Base-by-base conservation (phyloP, 495 filamentous ascomycete species). In the Aspergillus nanangensis region DNA sequence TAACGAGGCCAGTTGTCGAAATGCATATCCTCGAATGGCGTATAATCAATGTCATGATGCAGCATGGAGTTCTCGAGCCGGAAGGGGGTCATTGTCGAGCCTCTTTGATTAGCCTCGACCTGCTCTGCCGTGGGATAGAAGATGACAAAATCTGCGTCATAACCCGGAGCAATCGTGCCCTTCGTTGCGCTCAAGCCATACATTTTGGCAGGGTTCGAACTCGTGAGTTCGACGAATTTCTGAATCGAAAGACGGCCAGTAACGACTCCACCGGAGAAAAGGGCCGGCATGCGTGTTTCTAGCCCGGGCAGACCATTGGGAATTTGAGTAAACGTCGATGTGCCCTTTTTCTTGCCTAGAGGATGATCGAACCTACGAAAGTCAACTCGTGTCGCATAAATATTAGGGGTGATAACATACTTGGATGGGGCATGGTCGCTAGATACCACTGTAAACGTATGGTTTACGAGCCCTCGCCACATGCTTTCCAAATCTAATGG, bases 231-330 rank as follows among this genome's bases (percentile, higher is more conserved):
- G 14, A 84, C 80, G 56, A 82, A 82, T 39, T 74, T 76, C 45
- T 73, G 72, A 2, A 75, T 49, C 0, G 66, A 58, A 8, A 84
- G 55, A 8, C 70, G 63, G n/a, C 69, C 66, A 8, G 57, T 52
- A 10, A 67, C 44, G 3, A 65, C 52, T 2, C 57, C 56, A 8
- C 44, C 50, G 14, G 61, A 67, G 41, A 74, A 65, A 1, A 69
- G 50, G 4, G 76, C 56, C 8, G 79, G 57, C 25, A 84, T 56
- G n/a, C 79, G 59, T 9, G 79, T 83, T 56, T 83, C 79, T 7
- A 84, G 61, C 0, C 80, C 80, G 0, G 79, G 78, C n/a, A 74
- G 64, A 0, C 79, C 80, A 47, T 84, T 83, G 5, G 79, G 77
- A 37, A 70, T 67, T 27, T 67, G 48, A n/a, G 57, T 61, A 44